These are phyloP conservation scores for Apiotrichum porosum DNA, from an alignment of 1,284 basidiomycete species.

Conservation along the genomic window DNA sequence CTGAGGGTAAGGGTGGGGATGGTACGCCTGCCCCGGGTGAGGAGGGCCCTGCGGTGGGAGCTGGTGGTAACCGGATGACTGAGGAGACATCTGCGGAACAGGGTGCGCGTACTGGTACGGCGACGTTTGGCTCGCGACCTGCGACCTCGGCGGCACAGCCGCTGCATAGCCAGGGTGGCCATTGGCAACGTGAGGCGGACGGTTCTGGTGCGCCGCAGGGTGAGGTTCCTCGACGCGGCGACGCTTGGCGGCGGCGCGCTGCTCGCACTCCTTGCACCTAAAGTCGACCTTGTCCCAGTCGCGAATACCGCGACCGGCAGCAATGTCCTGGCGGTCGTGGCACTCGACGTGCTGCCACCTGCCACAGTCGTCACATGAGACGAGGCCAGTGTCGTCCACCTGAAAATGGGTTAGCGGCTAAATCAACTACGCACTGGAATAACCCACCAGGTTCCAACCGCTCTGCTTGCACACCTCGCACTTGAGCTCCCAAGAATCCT, in stretches of 20 bases:
- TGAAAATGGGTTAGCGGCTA: neutral
- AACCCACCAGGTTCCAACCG: constrained; percentile 50
- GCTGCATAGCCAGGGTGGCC: neutral
- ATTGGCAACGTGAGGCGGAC: neutral
- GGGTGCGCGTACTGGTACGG: too few species aligned
- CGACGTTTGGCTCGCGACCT: too few species aligned
- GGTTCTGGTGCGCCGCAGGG: neutral
- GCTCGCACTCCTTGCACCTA: constrained; percentile 38
- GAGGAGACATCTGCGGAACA: neutral
- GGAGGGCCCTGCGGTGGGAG: neutral
- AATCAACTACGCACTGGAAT: too few species aligned
- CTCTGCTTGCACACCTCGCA: constrained; percentile 52
- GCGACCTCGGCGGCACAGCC: too few species aligned
- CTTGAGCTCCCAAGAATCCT: constrained; percentile 49
- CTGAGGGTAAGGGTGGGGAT: neutral
- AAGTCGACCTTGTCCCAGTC: constrained; percentile 49
- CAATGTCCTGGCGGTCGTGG: constrained; percentile 39
- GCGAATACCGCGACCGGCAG: constrained; percentile 29
- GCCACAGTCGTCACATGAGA: constrained; percentile 53
- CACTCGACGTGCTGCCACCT: constrained; percentile 51
- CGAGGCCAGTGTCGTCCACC: constrained; percentile 48
- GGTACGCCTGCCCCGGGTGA: neutral
- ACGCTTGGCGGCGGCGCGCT: constrained; percentile 23
- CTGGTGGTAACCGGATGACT: neutral
- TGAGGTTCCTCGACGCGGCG: constrained; percentile 12